Evolutionary conservation across 495 filamentous ascomycete species (phyloP).

Genomic region (Lasiosphaeria miniovina): DNA sequence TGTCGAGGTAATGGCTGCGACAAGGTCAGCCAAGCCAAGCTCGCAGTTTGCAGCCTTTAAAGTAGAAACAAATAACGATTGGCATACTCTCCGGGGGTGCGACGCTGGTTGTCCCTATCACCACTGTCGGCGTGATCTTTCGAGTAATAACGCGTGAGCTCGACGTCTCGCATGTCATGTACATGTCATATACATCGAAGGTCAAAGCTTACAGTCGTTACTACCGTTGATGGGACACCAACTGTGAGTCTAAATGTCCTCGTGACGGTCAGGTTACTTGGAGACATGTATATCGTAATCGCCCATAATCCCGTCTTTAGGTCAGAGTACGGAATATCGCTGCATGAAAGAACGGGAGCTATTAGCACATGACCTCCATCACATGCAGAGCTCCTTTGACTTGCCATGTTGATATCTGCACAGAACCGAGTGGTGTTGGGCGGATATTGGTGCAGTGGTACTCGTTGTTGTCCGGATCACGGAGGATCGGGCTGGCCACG

Average conservation of each 20-base stretch:
- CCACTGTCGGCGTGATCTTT: constrained; percentile 18
- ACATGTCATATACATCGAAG: no score
- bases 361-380: neutral
- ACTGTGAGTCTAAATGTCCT: constrained; percentile 13
- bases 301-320: constrained; percentile 16
- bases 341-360: neutral
- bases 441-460: constrained; percentile 15
- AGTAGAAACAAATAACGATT: neutral
- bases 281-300: constrained; percentile 12
- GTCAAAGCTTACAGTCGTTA: constrained; percentile 9
- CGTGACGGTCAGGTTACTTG: constrained; percentile 2
- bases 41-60: neutral
- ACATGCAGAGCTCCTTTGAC: neutral
- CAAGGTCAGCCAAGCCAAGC: neutral
- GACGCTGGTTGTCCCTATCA: constrained; percentile 8
- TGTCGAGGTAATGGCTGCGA: constrained; percentile 1
- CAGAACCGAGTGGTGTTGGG: neutral
- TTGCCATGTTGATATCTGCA: constrained; percentile 24
- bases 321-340: constrained; percentile 14
- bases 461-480: constrained; percentile 6
- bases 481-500: constrained; percentile 6
- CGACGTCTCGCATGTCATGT: neutral
- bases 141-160: neutral
- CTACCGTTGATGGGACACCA: constrained; percentile 9
- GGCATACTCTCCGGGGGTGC: constrained; percentile 7